A percentile compares a stretch with the other conserved stretches of the same genome.
Evolutionary conservation across 257 asterid species (phyloP).

Genomic region (Lantana camara): DNA sequence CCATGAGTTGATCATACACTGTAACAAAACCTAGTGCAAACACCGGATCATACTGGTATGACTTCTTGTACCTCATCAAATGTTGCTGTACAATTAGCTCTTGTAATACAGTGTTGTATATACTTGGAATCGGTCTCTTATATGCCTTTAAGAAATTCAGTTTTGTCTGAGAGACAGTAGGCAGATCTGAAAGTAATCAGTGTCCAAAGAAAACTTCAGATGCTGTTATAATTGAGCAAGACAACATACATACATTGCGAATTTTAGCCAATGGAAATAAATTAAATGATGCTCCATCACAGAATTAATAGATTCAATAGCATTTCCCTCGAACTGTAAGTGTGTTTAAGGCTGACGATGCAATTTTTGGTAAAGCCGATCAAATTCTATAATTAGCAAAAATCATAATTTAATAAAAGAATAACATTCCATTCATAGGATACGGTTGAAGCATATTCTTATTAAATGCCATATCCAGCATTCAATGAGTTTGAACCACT

Average conservation of each 20-base stretch:
- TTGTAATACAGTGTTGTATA: conserved; percentile 81
- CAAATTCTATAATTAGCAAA: too few relatives aligned
- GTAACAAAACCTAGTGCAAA: conserved; percentile 96
- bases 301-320: too few relatives aligned
- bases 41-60: conserved; percentile 82
- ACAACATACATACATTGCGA: neutral
- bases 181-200: conserved; percentile 60
- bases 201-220: conserved; percentile 25
- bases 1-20: conserved; percentile 91
- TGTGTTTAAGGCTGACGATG: too few relatives aligned
- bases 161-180: conserved; percentile 86
- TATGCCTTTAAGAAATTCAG: conserved; percentile 77
- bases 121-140: conserved; percentile 88
- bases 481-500: too few relatives aligned
- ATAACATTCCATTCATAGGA: too few relatives aligned
- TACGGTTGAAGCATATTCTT: too few relatives aligned
- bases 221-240: neutral
- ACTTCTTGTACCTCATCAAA: conserved; percentile 77
- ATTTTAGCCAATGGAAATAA: too few relatives aligned
- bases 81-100: conserved; percentile 96
- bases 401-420: too few relatives aligned
- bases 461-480: too few relatives aligned
- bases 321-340: too few relatives aligned
- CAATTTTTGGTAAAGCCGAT: too few relatives aligned
- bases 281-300: too few relatives aligned